phyloP scores from a whole-genome alignment of 2,329 filamentous ascomycete genomes.

The Mycosphaerella sp. region DNA sequence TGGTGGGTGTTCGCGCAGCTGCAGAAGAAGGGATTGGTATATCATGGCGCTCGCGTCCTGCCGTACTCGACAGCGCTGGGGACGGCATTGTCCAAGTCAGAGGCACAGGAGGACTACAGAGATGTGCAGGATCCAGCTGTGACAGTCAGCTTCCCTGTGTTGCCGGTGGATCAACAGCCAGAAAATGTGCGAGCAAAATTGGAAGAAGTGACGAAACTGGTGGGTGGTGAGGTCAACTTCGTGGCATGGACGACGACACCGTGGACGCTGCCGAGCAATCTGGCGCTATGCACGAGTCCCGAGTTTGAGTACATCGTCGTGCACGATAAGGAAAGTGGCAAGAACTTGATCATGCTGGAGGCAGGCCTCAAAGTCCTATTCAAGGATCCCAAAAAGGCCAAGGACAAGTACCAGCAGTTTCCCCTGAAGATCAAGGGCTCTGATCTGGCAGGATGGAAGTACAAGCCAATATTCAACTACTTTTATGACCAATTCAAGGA shows the following conservation, averaged over 20 bases:
- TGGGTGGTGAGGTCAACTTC: slow-evolving; percentile 57
- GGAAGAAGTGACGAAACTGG: slow-evolving; percentile 29
- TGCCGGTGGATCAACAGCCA: slow-evolving; percentile 37
- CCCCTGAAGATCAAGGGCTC: slow-evolving; percentile 68
- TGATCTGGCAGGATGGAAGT: slow-evolving; percentile 82
- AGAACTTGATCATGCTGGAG: slow-evolving; percentile 80
- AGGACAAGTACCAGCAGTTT: slow-evolving; percentile 81
- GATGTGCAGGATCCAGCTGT: slow-evolving; percentile 86
- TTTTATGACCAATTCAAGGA: slow-evolving; percentile 87
- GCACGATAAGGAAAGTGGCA: slow-evolving; percentile 71
- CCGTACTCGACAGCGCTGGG: slow-evolving; percentile 88
- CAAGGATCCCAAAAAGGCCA: slow-evolving; percentile 93
- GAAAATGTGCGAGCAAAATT: slow-evolving; percentile 27
- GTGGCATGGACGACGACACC: slow-evolving; percentile 89
- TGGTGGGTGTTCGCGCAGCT: slow-evolving; percentile 98
- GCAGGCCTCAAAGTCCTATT: slow-evolving; percentile 75
- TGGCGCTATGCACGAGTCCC: slow-evolving; percentile 69
- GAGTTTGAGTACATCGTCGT: slow-evolving; percentile 87
- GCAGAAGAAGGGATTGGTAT: slow-evolving; percentile 83
- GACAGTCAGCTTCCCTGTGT: slow-evolving; percentile 78
- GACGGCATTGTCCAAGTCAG: slow-evolving; percentile 87
- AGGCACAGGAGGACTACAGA: slow-evolving; percentile 91
- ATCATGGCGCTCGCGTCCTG: slow-evolving; percentile 88
- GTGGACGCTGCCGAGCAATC: slow-evolving; percentile 78
- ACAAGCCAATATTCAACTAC: slow-evolving; percentile 83